Conservation (phyloP, 345 rosid genomes). For the Lepidium africanum region DNA sequence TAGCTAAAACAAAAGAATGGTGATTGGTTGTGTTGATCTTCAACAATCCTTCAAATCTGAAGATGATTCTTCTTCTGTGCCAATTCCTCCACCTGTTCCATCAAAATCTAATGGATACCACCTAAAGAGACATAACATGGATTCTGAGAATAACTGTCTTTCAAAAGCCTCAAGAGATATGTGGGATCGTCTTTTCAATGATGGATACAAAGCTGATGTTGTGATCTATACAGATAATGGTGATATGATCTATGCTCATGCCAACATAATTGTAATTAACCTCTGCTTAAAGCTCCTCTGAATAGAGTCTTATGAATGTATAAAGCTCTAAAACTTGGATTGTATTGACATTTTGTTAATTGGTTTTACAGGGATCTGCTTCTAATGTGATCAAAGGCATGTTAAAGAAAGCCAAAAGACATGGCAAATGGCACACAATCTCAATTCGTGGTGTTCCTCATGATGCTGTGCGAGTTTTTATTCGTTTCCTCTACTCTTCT, state of each 20-base stretch:
- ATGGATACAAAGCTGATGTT: conserved; percentile 70
- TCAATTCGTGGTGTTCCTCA: conserved; percentile 65
- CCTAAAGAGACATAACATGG: conserved; percentile 5
- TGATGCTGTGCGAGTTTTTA: conserved; percentile 63
- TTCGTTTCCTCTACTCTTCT: conserved; percentile 78
- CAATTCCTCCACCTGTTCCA: conserved; percentile 51
- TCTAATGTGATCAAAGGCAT: conserved; percentile 70
- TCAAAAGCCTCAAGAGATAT: conserved; percentile 35
- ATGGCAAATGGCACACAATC: conserved; percentile 39
- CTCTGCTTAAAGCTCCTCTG: neutral
- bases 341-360: neutral
- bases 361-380: conserved; percentile 61
- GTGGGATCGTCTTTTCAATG: conserved; percentile 74
- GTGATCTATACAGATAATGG: conserved; percentile 43
- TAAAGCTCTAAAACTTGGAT: neutral
- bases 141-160: conserved; percentile 23
- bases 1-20: conserved; percentile 4
- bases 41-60: conserved; percentile 4
- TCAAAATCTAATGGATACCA: conserved; percentile 12
- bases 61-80: conserved; percentile 42
- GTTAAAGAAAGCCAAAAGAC: conserved; percentile 51
- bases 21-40: conserved; percentile 17
- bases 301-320: neutral
- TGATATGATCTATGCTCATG: conserved; percentile 56
- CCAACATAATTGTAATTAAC: conserved; percentile 54